These are phyloP conservation scores for Penicillium bialowiezense DNA, from an alignment of 495 filamentous ascomycete species.

Conservation along the genomic window DNA sequence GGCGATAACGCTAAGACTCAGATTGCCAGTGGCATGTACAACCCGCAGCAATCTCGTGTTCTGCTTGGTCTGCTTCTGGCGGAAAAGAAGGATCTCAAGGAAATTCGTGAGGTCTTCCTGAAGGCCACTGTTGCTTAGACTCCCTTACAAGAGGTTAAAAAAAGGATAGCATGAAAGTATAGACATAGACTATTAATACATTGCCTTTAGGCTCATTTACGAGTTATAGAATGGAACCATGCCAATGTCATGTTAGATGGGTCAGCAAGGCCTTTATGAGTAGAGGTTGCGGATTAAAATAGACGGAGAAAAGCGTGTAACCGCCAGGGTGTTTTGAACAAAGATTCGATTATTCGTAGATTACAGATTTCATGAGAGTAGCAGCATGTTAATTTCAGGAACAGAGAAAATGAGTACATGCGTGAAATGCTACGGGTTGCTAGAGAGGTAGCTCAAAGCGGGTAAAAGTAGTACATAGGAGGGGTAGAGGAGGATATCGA, in stretches of 20 bases:
- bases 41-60: constrained; percentile 28
- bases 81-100: constrained; percentile 19
- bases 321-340: not conserved
- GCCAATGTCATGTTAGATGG: no score
- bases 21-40: constrained; percentile 32
- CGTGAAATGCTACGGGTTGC: constrained; percentile 42
- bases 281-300: no score
- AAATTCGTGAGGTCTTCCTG: constrained; percentile 22
- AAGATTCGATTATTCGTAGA: not conserved
- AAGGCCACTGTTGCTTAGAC: constrained; percentile 15
- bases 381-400: constrained; percentile 1
- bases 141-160: not conserved
- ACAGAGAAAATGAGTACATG: constrained; percentile 39
- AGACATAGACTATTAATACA: not conserved
- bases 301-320: not conserved
- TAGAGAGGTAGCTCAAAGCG: constrained; percentile 41
- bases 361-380: not conserved
- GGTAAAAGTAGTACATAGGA: constrained; percentile 35
- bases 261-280: no score
- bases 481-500: constrained; percentile 26
- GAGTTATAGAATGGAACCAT: no score
- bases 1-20: constrained; percentile 17
- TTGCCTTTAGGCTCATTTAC: no score
- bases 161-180: not conserved
- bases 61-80: constrained; percentile 28